These are phyloP conservation scores for Lecanicillium sp. DNA, from an alignment of 2,329 filamentous ascomycete species.

Conservation along the genomic window DNA sequence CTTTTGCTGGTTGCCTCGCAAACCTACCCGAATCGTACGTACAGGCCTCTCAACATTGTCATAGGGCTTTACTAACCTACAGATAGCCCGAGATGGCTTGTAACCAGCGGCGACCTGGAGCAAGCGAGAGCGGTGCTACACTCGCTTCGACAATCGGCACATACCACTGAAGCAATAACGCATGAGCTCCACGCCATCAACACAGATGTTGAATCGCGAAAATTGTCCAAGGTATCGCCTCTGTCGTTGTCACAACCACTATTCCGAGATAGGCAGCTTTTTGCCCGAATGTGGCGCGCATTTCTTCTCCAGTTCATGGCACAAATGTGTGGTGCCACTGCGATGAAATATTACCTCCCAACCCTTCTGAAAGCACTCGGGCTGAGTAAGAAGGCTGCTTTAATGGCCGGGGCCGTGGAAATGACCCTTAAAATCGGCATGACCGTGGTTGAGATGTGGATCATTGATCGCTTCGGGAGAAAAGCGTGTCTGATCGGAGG, in stretches of 20 bases:
- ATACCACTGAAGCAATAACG: conserved; percentile 25
- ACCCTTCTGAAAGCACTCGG: conserved; percentile 43
- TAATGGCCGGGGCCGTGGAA: conserved; percentile 48
- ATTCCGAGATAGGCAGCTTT: conserved; percentile 38
- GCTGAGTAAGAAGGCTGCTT: conserved; percentile 34
- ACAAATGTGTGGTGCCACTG: conserved; percentile 50
- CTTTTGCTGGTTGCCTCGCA: conserved; percentile 42
- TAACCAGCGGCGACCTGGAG: conserved; percentile 38
- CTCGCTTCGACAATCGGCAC: conserved; percentile 40
- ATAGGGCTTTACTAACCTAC: not conserved
- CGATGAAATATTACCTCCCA: conserved; percentile 53
- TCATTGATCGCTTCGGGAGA: conserved; percentile 46
- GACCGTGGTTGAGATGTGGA: conserved; percentile 46
- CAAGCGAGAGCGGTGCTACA: conserved; percentile 33
- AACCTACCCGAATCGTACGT: conserved; percentile 46
- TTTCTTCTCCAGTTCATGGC: conserved; percentile 51
- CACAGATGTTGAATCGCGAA: conserved; percentile 31
- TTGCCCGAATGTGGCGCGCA: conserved; percentile 47
- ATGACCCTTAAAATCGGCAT: conserved; percentile 49
- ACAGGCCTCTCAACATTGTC: not conserved
- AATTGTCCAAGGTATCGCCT: conserved; percentile 15
- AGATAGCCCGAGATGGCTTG: conserved; percentile 43
- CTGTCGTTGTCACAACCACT: conserved; percentile 26
- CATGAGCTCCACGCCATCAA: conserved; percentile 38
- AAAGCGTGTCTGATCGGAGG: conserved; percentile 39